Percentiles rank a stretch among this genome's conserved stretches.
phyloP scores from a whole-genome alignment of 495 filamentous ascomycete genomes.

The Penicillium atrosanguineum region DNA sequence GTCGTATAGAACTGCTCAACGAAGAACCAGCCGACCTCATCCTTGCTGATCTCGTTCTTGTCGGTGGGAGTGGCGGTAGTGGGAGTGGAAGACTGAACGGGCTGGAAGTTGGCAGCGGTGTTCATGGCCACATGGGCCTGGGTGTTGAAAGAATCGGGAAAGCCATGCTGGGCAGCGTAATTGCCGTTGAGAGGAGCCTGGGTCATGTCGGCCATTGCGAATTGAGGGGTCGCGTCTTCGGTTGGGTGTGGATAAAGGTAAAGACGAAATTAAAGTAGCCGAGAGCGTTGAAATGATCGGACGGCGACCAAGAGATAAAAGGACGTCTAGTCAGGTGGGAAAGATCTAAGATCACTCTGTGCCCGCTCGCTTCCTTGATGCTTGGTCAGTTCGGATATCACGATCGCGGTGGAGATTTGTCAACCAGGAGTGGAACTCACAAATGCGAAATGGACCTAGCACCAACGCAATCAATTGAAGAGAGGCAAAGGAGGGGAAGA shows the following conservation, averaged over 20 bases:
- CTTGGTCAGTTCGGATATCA: conserved; percentile 11
- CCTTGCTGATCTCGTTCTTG: conserved; percentile 58
- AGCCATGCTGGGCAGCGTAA: conserved; percentile 42
- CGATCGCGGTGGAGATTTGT: not conserved
- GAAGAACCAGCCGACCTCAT: conserved; percentile 98
- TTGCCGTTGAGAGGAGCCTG: conserved; percentile 47
- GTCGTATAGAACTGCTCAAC: conserved; percentile 99
- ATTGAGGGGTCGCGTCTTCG: conserved; percentile 14
- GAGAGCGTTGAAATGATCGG: conserved; percentile 11
- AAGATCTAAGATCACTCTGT: conserved; percentile 5
- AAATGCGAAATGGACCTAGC: conserved; percentile 31
- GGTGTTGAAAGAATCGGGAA: conserved; percentile 41
- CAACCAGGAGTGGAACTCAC: conserved; percentile 23
- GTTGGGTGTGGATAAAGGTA: conserved; percentile 8
- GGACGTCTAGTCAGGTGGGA: not conserved
- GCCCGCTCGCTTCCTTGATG: conserved; percentile 4
- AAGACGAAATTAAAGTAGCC: conserved; percentile 17
- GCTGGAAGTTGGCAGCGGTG: conserved; percentile 44
- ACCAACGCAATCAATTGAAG: conserved; percentile 28
- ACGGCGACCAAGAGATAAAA: conserved; percentile 2
- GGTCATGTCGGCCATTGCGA: conserved; percentile 42
- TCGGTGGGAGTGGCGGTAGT: conserved; percentile 40
- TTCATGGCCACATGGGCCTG: conserved; percentile 34
- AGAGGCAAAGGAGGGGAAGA: conserved; percentile 19
- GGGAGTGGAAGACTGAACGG: conserved; percentile 44